phyloP scores from a whole-genome alignment of 2,329 filamentous ascomycete genomes.

The Massarina eburnea region DNA sequence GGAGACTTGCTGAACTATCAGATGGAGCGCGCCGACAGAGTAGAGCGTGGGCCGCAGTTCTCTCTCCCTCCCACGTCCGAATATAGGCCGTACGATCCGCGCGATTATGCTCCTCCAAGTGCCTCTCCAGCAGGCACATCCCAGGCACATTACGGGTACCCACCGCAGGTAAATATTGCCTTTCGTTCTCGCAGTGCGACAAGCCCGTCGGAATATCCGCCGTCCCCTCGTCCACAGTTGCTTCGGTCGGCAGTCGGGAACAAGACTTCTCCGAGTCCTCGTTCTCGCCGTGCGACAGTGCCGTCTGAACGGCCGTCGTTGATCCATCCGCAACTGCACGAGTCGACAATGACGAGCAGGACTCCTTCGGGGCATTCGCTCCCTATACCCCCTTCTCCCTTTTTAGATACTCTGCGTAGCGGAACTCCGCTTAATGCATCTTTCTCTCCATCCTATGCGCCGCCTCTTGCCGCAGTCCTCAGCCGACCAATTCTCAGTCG shows the following conservation, averaged over 20 bases:
- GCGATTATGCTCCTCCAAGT: conserved; percentile 31
- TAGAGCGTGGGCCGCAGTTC: conserved; percentile 27
- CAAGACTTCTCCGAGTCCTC: conserved; percentile 19
- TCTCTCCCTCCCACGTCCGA: conserved; percentile 36
- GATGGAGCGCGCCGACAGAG: conserved; percentile 31
- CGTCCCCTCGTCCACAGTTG: conserved; percentile 21
- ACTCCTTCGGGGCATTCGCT: conserved; percentile 18
- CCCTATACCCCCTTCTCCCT: conserved; percentile 17
- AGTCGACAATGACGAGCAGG: conserved; percentile 25
- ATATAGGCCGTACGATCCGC: conserved; percentile 40
- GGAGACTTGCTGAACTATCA: conserved; percentile 27
- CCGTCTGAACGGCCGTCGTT: conserved; percentile 22
- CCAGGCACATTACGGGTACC: conserved; percentile 26
- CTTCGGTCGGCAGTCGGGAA: conserved; percentile 25
- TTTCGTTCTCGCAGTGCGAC: conserved; percentile 34
- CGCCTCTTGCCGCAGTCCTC: conserved; percentile 38
- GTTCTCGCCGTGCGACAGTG: no score
- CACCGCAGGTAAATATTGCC: conserved; percentile 40
- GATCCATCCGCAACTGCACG: conserved; percentile 20
- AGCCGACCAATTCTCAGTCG: conserved; percentile 31
- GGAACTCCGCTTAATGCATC: conserved; percentile 32
- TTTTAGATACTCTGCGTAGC: conserved; percentile 21
- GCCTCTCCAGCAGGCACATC: conserved; percentile 12
- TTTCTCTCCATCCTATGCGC: conserved; percentile 39
- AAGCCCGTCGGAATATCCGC: conserved; percentile 23